Conservation (phyloP, 148 eudicot species). For the Camellia granthamiana region DNA sequence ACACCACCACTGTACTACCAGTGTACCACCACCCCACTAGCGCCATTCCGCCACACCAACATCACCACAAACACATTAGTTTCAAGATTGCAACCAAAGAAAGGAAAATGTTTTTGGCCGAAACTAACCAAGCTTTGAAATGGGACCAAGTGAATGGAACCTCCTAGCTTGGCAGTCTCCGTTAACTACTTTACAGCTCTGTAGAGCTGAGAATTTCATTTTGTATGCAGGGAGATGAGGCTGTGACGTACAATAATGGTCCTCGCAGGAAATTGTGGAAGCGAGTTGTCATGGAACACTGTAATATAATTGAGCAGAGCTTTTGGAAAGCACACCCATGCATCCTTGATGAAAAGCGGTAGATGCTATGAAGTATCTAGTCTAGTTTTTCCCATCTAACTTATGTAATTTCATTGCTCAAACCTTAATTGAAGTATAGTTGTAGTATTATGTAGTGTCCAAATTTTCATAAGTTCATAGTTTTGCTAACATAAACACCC, state of each 20-base stretch:
- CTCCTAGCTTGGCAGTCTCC: background rate
- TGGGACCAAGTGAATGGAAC: background rate
- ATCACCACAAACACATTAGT: too few species aligned
- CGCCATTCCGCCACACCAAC: too few species aligned
- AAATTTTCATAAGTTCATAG: background rate
- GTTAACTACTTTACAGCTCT: background rate
- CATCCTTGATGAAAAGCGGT: conserved; percentile 37
- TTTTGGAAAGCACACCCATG: conserved; percentile 64
- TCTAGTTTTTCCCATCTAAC: background rate
- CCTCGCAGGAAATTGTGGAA: conserved; percentile 18
- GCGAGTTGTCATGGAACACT: conserved; percentile 47
- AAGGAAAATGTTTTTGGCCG: background rate
- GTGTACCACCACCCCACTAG: too few species aligned
- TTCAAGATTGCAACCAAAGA: too few species aligned
- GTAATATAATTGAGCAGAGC: conserved; percentile 56
- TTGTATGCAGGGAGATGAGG: conserved; percentile 31
- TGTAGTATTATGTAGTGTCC: background rate
- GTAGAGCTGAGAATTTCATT: background rate
- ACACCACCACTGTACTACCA: too few species aligned
- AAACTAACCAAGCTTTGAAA: background rate
- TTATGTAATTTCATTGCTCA: background rate
- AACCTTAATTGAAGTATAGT: background rate
- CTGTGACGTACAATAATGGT: background rate
- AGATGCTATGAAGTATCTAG: background rate
- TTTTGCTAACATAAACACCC: background rate